Percentiles rank a stretch among this genome's conserved stretches.
These are phyloP conservation scores for Moesziomyces sp. DNA, from an alignment of 1,284 basidiomycete genomes.

Conservation along the genomic window DNA sequence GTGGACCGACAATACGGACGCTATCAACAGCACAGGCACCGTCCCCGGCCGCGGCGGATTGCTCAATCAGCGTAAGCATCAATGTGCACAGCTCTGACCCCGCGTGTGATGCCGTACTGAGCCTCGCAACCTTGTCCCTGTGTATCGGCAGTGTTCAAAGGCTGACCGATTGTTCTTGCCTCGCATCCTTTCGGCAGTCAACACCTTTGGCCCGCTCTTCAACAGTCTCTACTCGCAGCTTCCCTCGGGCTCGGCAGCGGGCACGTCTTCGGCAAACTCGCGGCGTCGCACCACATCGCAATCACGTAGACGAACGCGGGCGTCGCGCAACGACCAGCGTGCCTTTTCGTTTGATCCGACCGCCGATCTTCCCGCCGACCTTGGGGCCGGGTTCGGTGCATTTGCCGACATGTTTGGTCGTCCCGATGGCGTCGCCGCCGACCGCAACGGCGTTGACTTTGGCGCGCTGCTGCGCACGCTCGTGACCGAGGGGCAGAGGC, in stretches of 20 bases:
- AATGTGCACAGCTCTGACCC: neutral
- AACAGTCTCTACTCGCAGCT: constrained; percentile 44
- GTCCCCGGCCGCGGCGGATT: constrained; percentile 22
- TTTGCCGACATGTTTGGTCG: constrained; percentile 37
- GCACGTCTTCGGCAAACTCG: neutral
- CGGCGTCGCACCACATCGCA: constrained; percentile 12
- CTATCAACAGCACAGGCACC: constrained; percentile 39
- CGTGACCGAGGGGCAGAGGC: constrained; percentile 31
- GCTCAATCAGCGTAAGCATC: constrained; percentile 39
- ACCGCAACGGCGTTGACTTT: constrained; percentile 28
- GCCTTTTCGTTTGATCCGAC: constrained; percentile 17
- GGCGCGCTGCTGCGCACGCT: constrained; percentile 23
- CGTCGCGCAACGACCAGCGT: constrained; percentile 12
- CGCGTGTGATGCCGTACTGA: neutral
- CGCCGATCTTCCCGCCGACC: constrained; percentile 23
- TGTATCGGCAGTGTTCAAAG: constrained; percentile 23
- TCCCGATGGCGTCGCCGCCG: neutral
- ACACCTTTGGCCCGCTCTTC: constrained; percentile 30
- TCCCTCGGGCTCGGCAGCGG: constrained; percentile 10
- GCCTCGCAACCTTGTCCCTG: too few species aligned
- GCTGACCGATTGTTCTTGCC: constrained; percentile 15
- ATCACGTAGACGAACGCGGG: constrained; percentile 19
- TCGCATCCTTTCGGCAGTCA: constrained; percentile 14
- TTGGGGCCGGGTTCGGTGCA: constrained; percentile 30
- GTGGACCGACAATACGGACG: constrained; percentile 51